A percentile compares a stretch with the other conserved stretches of the same genome.
Conservation (phyloP, 371 early-diverging fungal species). For the Amoeboradix gromovi region DNA sequence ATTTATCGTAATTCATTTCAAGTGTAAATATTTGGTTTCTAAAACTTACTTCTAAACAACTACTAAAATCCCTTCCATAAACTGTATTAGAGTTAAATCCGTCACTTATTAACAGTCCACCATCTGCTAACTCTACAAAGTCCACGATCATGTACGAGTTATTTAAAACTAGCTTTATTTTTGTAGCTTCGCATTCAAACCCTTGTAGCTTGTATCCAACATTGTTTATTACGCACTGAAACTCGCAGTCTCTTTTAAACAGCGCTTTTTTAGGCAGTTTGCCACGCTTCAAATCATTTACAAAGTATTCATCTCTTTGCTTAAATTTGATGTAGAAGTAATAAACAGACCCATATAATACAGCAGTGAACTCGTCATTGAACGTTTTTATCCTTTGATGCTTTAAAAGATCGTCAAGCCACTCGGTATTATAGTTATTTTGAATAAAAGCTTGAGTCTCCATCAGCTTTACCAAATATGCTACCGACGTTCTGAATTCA, state of each 20-base stretch:
- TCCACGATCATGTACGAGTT: slow-evolving; percentile 36
- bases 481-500: slow-evolving; percentile 90
- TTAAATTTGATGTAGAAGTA: slow-evolving; percentile 40
- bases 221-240: slow-evolving; percentile 69
- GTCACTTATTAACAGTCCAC: slow-evolving; percentile 61
- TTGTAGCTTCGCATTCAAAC: not conserved
- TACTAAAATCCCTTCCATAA: slow-evolving; percentile 63
- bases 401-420: slow-evolving; percentile 72
- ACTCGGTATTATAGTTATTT: slow-evolving; percentile 74
- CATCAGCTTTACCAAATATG: slow-evolving; percentile 71
- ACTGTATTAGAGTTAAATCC: slow-evolving; percentile 61
- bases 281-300: slow-evolving; percentile 41
- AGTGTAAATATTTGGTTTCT: slow-evolving; percentile 69
- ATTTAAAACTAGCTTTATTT: slow-evolving; percentile 27
- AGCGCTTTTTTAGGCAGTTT: slow-evolving; percentile 50
- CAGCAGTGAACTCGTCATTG: slow-evolving; percentile 43
- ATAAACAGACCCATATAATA: slow-evolving; percentile 66
- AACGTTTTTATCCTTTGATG: not conserved
- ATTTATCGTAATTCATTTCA: slow-evolving; percentile 81
- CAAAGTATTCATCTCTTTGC: slow-evolving; percentile 36
- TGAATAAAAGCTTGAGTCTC: slow-evolving; percentile 61
- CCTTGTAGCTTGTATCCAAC: slow-evolving; percentile 25
- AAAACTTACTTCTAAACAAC: slow-evolving; percentile 53
- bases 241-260: slow-evolving; percentile 35
- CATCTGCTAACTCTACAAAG: slow-evolving; percentile 56